phyloP scores from a whole-genome alignment of 2,329 filamentous ascomycete species.

The Cercospora zeae-maydis region DNA sequence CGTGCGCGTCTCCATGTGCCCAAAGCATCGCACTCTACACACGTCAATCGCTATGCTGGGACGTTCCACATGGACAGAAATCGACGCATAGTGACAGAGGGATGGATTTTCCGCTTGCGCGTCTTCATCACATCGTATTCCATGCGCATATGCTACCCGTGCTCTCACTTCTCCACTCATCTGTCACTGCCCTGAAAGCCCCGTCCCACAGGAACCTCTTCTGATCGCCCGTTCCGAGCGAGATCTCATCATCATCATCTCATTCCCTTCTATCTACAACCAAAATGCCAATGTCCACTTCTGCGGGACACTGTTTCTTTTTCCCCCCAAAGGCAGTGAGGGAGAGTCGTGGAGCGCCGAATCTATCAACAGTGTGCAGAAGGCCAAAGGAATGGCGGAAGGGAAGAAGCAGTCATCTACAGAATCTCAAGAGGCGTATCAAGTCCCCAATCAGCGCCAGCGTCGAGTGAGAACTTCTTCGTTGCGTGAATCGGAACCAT shows the following conservation, averaged over 20 bases:
- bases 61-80: too few relatives aligned
- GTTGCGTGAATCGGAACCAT: neutral
- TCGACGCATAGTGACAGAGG: neutral
- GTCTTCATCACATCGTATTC: neutral
- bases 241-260: neutral
- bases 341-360: neutral
- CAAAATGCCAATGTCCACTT: neutral
- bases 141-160: neutral
- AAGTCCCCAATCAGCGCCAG: slow-evolving; percentile 4
- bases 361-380: neutral
- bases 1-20: neutral
- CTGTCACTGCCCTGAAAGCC: neutral
- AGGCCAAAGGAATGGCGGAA: neutral
- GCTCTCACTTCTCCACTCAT: neutral
- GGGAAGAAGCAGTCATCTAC: neutral
- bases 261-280: neutral
- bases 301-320: neutral
- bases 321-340: neutral
- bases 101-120: neutral
- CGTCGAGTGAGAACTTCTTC: slow-evolving; percentile 8
- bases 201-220: neutral
- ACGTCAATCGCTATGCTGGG: too few relatives aligned
- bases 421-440: neutral
- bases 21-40: too few relatives aligned
- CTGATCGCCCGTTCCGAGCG: neutral